Evolutionary conservation across 2,329 filamentous ascomycete genomes (phyloP).

Genomic region (Myriangium duriaei): DNA sequence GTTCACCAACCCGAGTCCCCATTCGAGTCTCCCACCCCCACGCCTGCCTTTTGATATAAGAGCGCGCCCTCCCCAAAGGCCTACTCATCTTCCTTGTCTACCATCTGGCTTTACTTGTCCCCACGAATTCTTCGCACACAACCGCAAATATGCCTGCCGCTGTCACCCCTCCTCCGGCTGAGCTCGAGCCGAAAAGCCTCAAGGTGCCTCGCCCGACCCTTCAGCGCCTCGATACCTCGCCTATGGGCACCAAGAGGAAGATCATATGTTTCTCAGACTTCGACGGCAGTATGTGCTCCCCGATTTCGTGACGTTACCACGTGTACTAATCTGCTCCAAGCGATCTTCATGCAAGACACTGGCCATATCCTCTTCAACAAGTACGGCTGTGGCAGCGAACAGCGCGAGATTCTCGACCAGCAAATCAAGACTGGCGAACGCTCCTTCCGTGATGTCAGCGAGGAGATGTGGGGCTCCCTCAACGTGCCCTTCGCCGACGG

Average conservation of each 20-base stretch:
- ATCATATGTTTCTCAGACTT: slow-evolving; percentile 47
- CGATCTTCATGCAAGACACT: slow-evolving; percentile 53
- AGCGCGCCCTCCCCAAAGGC: no score
- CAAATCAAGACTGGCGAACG: slow-evolving; percentile 54
- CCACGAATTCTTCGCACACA: neutral
- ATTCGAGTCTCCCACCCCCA: slow-evolving; percentile 2
- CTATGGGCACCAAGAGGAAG: slow-evolving; percentile 38
- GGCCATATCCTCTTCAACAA: slow-evolving; percentile 57
- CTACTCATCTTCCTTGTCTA: slow-evolving; percentile 1
- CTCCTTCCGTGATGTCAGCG: slow-evolving; percentile 56
- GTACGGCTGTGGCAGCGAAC: slow-evolving; percentile 48
- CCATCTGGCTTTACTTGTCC: slow-evolving; percentile 1
- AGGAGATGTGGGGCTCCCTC: slow-evolving; percentile 59
- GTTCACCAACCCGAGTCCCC: no score
- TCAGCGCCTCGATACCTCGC: slow-evolving; percentile 13
- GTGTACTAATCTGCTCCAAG: slow-evolving; percentile 52
- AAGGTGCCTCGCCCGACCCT: slow-evolving; percentile 15
- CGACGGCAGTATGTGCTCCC: slow-evolving; percentile 11
- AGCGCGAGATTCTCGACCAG: slow-evolving; percentile 45
- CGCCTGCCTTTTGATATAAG: neutral
- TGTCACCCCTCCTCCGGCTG: slow-evolving; percentile 19
- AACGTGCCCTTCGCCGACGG: slow-evolving; percentile 55
- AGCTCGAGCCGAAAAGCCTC: slow-evolving; percentile 16
- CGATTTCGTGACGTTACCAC: slow-evolving; percentile 12
- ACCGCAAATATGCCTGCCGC: slow-evolving; percentile 20